These are phyloP conservation scores for Vigna radiata DNA, from an alignment of 306 rosid genomes.

Conservation along the genomic window DNA sequence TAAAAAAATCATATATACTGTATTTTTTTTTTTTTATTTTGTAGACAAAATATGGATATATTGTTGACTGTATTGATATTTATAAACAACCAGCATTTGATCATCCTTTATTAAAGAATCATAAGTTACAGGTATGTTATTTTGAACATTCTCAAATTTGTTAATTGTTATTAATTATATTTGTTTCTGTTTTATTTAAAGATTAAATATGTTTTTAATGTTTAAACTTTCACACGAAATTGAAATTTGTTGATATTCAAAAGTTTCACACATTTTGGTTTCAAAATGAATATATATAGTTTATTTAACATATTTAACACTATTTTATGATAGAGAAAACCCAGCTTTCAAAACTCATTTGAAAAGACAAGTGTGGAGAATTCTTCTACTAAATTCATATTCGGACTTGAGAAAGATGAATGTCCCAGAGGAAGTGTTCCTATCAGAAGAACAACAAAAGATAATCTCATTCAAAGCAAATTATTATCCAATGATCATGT, in stretches of 20 bases:
- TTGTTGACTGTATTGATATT: slow-evolving; percentile 41
- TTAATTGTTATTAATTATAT: too few species aligned
- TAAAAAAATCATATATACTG: not conserved
- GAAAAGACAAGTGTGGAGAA: not conserved
- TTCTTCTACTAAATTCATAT: not conserved
- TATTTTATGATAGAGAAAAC: too few species aligned
- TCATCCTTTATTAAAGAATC: not conserved
- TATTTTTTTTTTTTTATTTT: not conserved
- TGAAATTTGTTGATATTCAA: not conserved
- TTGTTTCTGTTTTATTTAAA: not conserved
- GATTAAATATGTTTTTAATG: too few species aligned
- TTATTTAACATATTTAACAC: too few species aligned
- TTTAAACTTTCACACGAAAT: too few species aligned
- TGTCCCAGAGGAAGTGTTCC: not conserved
- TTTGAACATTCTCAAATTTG: not conserved
- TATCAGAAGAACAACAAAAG: not conserved
- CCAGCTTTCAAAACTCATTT: not conserved
- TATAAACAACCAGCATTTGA: not conserved
- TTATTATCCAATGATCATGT: too few species aligned
- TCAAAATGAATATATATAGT: too few species aligned
- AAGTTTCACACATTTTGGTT: too few species aligned
- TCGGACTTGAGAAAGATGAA: not conserved
- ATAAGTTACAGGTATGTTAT: slow-evolving; percentile 3
- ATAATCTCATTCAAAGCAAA: too few species aligned
- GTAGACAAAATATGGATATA: not conserved